These are phyloP conservation scores for Lomentospora prolificans DNA, from an alignment of 2,329 filamentous ascomycete genomes.

Conservation along the genomic window DNA sequence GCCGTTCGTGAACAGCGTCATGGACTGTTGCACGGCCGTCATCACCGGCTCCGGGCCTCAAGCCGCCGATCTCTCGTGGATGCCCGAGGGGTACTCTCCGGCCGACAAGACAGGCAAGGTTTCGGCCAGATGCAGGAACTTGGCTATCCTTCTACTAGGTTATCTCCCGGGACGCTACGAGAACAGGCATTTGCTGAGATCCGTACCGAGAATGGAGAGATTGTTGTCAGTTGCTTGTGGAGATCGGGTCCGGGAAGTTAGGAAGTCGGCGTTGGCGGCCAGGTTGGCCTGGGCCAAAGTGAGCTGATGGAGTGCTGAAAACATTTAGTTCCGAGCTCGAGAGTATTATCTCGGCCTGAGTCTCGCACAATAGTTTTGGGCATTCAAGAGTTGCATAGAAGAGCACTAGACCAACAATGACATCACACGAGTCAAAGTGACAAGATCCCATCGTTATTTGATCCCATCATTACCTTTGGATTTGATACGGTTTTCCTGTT, in stretches of 20 bases:
- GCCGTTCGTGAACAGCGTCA: conserved; percentile 37
- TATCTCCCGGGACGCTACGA: conserved; percentile 39
- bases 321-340: too few species aligned
- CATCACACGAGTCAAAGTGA: not conserved
- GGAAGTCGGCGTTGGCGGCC: conserved; percentile 37
- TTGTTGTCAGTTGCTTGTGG: conserved; percentile 42
- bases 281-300: conserved; percentile 35
- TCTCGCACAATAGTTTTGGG: not conserved
- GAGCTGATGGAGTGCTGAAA: conserved; percentile 5
- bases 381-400: not conserved
- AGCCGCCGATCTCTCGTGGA: conserved; percentile 18
- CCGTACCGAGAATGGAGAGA: conserved; percentile 32
- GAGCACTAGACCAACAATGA: not conserved
- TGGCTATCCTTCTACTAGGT: conserved; percentile 37
- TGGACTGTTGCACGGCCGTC: conserved; percentile 31
- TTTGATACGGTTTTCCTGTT: not conserved
- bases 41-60: conserved; percentile 21
- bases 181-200: conserved; percentile 32
- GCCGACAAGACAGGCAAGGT: conserved; percentile 15
- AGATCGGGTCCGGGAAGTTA: conserved; percentile 41
- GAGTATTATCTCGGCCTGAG: too few species aligned
- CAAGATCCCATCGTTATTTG: not conserved
- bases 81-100: conserved; percentile 18
- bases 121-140: conserved; percentile 28
- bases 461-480: not conserved